Percentiles rank a stretch among this genome's conserved stretches.
Conservation (phyloP, 768 basidiomycete genomes). For the Aureoboletus auriporus region DNA sequence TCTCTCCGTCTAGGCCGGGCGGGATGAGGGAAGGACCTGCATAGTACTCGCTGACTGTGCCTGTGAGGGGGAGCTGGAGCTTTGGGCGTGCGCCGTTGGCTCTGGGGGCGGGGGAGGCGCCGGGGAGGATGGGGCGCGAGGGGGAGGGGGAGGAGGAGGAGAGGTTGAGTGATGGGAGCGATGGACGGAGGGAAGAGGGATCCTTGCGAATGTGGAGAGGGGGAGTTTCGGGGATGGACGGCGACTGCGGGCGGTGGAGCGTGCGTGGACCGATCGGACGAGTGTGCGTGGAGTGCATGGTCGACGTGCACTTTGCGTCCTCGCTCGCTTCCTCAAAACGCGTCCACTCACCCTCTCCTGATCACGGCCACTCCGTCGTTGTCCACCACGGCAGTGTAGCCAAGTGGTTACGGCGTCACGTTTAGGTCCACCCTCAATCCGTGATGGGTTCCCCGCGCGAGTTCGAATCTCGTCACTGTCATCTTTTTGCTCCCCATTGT, state of each 20-base stretch:
- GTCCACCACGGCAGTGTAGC: constrained; percentile 43
- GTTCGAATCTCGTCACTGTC: constrained; percentile 61
- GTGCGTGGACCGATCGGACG: constrained; percentile 54
- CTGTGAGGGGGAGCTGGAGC: constrained; percentile 33
- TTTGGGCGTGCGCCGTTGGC: constrained; percentile 30
- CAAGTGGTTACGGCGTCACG: constrained; percentile 61
- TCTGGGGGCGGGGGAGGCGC: constrained; percentile 18
- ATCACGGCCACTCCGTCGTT: fast-evolving
- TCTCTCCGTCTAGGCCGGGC: constrained; percentile 32
- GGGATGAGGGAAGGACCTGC: constrained; percentile 31
- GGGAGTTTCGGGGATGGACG: constrained; percentile 32
- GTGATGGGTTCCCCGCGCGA: constrained; percentile 58
- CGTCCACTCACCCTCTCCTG: too few relatives aligned
- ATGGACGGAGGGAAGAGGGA: constrained; percentile 25
- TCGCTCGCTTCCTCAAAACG: not conserved
- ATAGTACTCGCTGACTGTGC: constrained; percentile 28
- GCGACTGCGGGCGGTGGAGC: constrained; percentile 40
- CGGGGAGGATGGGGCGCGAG: constrained; percentile 30
- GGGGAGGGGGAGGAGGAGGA: constrained; percentile 31
- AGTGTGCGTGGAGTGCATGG: constrained; percentile 26
- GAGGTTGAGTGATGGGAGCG: constrained; percentile 24
- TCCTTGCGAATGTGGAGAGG: constrained; percentile 44
- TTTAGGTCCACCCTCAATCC: constrained; percentile 43
- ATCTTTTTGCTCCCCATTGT: constrained; percentile 20
- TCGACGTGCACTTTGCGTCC: constrained; percentile 10